Evolutionary conservation across 805 yeast species (phyloP).

Genomic region (Candida succiphila): DNA sequence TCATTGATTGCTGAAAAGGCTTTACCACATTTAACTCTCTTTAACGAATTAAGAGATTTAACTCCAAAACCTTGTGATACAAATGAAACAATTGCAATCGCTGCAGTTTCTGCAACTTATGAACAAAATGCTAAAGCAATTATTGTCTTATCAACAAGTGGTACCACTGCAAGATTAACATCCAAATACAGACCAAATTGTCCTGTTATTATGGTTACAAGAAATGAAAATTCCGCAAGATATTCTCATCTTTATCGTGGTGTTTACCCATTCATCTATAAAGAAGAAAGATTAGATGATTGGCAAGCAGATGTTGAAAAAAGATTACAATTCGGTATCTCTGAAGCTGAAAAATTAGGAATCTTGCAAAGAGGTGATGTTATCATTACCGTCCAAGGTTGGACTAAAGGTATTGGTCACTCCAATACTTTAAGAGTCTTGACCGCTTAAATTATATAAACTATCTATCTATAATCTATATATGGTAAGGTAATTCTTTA

Average conservation of each 20-base stretch:
- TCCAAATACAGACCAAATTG: conserved; percentile 97
- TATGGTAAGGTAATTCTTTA: background rate
- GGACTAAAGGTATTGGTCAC: conserved; percentile 98
- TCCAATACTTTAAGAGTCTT: conserved; percentile 95
- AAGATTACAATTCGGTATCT: conserved; percentile 88
- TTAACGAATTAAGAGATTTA: conserved; percentile 80
- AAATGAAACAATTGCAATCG: conserved; percentile 93
- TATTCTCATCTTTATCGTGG: conserved; percentile 96
- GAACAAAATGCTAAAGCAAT: conserved; percentile 97
- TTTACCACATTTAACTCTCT: conserved; percentile 73
- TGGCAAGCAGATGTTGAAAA: conserved; percentile 97
- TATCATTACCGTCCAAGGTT: conserved; percentile 94
- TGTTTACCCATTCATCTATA: conserved; percentile 92
- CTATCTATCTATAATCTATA: background rate
- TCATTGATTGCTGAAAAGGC: conserved; percentile 95
- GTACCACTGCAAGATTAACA: conserved; percentile 89
- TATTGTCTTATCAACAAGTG: conserved; percentile 90
- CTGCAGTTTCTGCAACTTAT: conserved; percentile 93
- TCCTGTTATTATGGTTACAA: conserved; percentile 96
- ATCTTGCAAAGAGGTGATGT: conserved; percentile 81
- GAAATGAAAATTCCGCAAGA: conserved; percentile 90
- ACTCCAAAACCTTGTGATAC: conserved; percentile 86
- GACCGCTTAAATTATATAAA: conserved; percentile 38
- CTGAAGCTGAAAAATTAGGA: conserved; percentile 80
- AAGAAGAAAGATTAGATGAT: conserved; percentile 53